phyloP scores from a whole-genome alignment of 345 rosid species.

The Aquilaria malaccensis region DNA sequence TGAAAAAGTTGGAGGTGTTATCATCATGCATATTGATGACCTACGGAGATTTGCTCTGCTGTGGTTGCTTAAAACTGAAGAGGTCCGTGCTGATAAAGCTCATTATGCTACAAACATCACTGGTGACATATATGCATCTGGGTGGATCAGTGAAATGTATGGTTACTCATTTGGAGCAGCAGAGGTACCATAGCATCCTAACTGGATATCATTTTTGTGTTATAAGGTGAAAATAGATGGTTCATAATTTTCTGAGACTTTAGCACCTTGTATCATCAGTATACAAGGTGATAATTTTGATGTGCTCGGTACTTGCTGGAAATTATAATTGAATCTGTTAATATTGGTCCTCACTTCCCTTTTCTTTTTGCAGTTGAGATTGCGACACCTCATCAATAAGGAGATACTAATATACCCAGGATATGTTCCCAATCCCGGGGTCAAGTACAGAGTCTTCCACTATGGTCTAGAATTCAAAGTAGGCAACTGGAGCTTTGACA shows the following conservation, averaged over 20 bases:
- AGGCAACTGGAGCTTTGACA: constrained; percentile 96
- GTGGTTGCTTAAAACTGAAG: constrained; percentile 96
- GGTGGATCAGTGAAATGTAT: constrained; percentile 99
- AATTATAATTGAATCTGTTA: not conserved
- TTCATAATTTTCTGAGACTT: too few species aligned
- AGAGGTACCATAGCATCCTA: constrained; percentile 47
- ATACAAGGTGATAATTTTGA: not conserved
- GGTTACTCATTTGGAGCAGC: constrained; percentile 99
- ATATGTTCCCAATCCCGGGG: constrained; percentile 73
- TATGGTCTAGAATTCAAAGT: constrained; percentile 86
- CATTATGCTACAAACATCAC: constrained; percentile 86
- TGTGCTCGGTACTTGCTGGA: not conserved
- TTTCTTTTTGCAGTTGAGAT: constrained; percentile 57
- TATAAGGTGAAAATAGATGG: not conserved
- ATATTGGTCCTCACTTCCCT: not conserved
- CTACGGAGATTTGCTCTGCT: constrained; percentile 78
- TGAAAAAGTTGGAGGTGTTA: constrained; percentile 98
- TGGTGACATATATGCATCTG: constrained; percentile 84
- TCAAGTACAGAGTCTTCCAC: constrained; percentile 81
- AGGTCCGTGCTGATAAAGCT: constrained; percentile 92
- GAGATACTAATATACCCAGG: constrained; percentile 89
- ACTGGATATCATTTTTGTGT: not conserved
- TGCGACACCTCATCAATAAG: constrained; percentile 63
- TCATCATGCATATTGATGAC: constrained; percentile 95
- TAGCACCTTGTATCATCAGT: not conserved